Evolutionary conservation across 768 basidiomycete genomes (phyloP).

Genomic region (Lyophyllum atratum): DNA sequence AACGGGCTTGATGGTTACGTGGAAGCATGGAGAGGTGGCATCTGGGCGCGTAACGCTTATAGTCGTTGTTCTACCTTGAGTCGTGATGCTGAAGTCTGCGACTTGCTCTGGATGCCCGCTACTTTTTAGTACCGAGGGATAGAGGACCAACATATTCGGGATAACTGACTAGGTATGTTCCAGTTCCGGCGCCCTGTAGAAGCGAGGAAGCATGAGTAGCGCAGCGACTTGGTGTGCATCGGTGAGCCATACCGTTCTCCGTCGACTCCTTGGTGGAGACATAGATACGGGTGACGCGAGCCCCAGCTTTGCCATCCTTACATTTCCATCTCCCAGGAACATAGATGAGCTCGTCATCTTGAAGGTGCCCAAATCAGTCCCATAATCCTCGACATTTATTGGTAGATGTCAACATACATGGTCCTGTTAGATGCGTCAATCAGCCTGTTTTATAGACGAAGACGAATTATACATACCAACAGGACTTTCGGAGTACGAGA

Average conservation of each 20-base stretch:
- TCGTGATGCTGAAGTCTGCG: slow-evolving; percentile 28
- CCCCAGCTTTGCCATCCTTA: slow-evolving; percentile 21
- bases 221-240: not conserved
- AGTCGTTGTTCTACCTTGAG: slow-evolving; percentile 19
- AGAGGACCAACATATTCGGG: not conserved
- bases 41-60: slow-evolving; percentile 26
- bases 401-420: slow-evolving; percentile 20
- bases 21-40: slow-evolving; percentile 28
- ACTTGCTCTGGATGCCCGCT: slow-evolving; percentile 24
- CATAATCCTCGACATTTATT: not conserved
- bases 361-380: not conserved
- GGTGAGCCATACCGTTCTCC: slow-evolving; percentile 24
- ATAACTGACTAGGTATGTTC: slow-evolving; percentile 34
- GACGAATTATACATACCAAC: slow-evolving; percentile 24
- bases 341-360: slow-evolving; percentile 36
- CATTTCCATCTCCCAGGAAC: slow-evolving; percentile 36
- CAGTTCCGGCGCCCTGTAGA: slow-evolving; percentile 32
- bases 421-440: slow-evolving; percentile 16
- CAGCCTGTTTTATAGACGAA: not conserved
- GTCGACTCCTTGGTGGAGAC: slow-evolving; percentile 32
- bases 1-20: slow-evolving; percentile 27
- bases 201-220: not conserved
- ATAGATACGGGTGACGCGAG: slow-evolving; percentile 35
- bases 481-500: slow-evolving; percentile 32
- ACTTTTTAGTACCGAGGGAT: not conserved